A percentile compares a stretch with the other conserved stretches of the same genome.
These are phyloP conservation scores for Apiospora malaysiana DNA, from an alignment of 2,329 filamentous ascomycete species.

Conservation along the genomic window DNA sequence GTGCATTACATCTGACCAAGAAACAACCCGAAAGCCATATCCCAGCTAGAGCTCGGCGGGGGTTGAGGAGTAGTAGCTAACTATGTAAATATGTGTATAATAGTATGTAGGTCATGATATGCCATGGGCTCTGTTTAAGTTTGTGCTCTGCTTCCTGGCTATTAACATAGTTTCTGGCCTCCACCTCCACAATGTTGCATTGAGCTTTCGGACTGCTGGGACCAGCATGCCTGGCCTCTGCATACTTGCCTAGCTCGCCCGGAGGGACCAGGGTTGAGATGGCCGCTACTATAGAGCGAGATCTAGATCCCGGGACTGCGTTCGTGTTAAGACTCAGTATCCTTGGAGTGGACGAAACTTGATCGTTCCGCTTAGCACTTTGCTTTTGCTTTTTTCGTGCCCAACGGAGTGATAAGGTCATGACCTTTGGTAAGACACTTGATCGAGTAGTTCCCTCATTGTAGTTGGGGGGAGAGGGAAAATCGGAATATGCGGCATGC, in stretches of 20 bases:
- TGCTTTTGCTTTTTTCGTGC: neutral
- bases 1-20: neutral
- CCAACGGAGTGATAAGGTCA: neutral
- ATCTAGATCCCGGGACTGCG: neutral
- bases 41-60: neutral
- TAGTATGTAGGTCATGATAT: constrained; percentile 5
- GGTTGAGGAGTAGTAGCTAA: neutral
- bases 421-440: neutral
- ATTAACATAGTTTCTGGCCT: neutral
- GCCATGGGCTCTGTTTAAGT: neutral
- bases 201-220: neutral
- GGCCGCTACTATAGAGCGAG: neutral
- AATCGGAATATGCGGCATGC: neutral
- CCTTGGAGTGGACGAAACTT: neutral
- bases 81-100: no score
- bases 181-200: neutral
- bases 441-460: neutral
- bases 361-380: neutral
- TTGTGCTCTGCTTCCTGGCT: neutral
- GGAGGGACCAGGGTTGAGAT: neutral
- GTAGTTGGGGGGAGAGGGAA: neutral
- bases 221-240: neutral
- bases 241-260: neutral
- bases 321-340: neutral
- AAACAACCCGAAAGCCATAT: constrained; percentile 9